Evolutionary conservation across 352 stramenopile species (phyloP), one percentile per base, ranked within the genome.

Genomic region (Globisporangium canariense): DNA sequence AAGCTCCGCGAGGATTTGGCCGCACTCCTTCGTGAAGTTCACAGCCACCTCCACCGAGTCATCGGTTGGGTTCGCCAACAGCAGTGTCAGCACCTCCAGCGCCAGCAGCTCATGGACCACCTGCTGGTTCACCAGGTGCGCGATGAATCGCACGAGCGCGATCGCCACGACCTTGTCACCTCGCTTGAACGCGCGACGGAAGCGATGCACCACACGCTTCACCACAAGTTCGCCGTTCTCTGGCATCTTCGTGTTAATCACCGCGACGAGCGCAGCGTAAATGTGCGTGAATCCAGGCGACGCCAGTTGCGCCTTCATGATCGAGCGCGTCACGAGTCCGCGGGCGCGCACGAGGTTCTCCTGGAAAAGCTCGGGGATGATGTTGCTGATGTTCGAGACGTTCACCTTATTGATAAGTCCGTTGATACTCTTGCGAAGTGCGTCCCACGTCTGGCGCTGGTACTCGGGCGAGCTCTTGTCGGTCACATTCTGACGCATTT

Each of bases 221-320:
- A 98, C 66, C 20, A 98, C 61, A 3, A 98, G 77, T 65, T 99
- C 97, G 32, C 98, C 98, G 54, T 97, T 97, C 72, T 99, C 97
- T 0, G 98, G 98, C 52, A 99, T 88, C 70, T 99, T 99, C 1
- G 97, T 99, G 79, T 99, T 99, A 51, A 99, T 69, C n/a, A 99
- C 98, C 1, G 97, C 92, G 22, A 99, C 83, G 0, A 99, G 68
- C 10, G 96, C 94, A 3, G 97, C 97, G 72, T 99, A 99, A 49
- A 98, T 94, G 77, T 97, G 90, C 53, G 95, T 98, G 70, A 98
- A 98, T 10, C 96, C 91, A 16, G 97, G 96, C 22, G 96, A 99
- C 1, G 94, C 96, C 25, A 98, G 70, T 61, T 99, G 95, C 8
- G 97, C 97, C 69, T 98, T 98, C 81, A 99, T 96, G 36, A 99